Percentiles rank a stretch among this genome's conserved stretches.
Conservation (phyloP, 2,329 filamentous ascomycete genomes). For the Teratosphaeriaceae sp. region DNA sequence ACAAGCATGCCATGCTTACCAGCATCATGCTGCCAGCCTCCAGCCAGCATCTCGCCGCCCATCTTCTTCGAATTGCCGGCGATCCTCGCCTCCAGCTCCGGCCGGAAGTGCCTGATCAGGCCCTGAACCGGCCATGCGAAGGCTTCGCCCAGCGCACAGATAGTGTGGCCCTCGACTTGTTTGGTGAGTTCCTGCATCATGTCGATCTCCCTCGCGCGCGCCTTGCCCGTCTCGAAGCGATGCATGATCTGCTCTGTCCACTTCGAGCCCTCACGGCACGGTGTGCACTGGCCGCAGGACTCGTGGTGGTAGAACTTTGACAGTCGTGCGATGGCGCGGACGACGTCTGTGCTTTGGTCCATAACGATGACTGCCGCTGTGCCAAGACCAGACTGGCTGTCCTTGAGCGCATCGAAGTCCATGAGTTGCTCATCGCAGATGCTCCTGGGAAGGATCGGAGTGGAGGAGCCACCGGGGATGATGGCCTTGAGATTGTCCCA, state of each 20-base stretch:
- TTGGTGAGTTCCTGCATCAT: constrained; percentile 99
- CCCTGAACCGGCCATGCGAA: constrained; percentile 99
- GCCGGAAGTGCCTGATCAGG: constrained; percentile 95
- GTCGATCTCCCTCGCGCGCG: constrained; percentile 87
- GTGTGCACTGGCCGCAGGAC: constrained; percentile 96
- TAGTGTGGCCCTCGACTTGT: constrained; percentile 98
- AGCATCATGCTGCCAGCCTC: constrained; percentile 77
- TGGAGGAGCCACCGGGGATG: constrained; percentile 95
- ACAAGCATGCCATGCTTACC: constrained; percentile 74
- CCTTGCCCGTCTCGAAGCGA: constrained; percentile 87
- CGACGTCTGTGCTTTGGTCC: constrained; percentile 96
- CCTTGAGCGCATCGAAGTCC: constrained; percentile 98
- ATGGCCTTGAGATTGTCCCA: constrained; percentile 97
- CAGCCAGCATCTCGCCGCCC: constrained; percentile 70
- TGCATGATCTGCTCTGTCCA: constrained; percentile 99
- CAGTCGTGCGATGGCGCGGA: constrained; percentile 86
- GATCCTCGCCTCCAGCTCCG: constrained; percentile 89
- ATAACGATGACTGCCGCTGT: constrained; percentile 98
- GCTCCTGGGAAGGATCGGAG: constrained; percentile 83
- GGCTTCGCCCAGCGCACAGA: constrained; percentile 94
- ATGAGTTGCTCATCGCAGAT: constrained; percentile 94
- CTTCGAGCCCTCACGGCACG: constrained; percentile 98
- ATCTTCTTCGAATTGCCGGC: constrained; percentile 66
- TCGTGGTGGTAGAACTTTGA: constrained; percentile 98
- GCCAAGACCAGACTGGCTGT: constrained; percentile 92